Percentiles rank a stretch among this genome's conserved stretches.
phyloP scores from a whole-genome alignment of 768 basidiomycete genomes.

The Fomitopsis pulvina region DNA sequence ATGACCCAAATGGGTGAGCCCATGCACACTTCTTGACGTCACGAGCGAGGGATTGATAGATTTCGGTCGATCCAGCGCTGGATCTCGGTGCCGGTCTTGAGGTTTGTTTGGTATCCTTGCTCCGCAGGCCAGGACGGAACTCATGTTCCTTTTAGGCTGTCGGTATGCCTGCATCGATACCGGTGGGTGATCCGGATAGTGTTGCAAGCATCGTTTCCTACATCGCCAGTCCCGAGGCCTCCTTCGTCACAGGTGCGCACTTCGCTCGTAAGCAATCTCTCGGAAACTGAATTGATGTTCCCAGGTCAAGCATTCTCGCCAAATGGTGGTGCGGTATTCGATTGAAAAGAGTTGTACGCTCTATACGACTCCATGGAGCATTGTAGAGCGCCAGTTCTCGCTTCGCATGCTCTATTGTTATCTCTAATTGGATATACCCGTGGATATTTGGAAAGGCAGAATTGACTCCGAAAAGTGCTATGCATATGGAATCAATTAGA shows the following conservation, averaged over 20 bases:
- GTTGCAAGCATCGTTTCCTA: conserved; percentile 10
- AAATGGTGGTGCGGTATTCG: too few relatives aligned
- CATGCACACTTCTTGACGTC: background rate
- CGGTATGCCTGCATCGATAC: background rate
- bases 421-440: too few relatives aligned
- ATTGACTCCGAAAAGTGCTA: too few relatives aligned
- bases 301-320: conserved; percentile 1
- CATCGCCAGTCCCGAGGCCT: conserved; percentile 12
- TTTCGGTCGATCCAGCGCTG: background rate
- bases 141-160: background rate
- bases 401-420: too few relatives aligned
- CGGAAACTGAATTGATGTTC: background rate
- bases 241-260: conserved; percentile 8
- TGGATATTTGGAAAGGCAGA: too few relatives aligned
- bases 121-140: background rate
- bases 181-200: background rate
- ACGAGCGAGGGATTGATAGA: background rate
- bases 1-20: conserved; percentile 14
- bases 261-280: background rate
- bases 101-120: background rate
- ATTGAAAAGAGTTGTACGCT: too few relatives aligned
- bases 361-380: too few relatives aligned
- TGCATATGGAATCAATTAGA: too few relatives aligned
- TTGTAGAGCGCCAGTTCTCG: too few relatives aligned
- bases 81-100: background rate